Evolutionary conservation across 176 grass and related monocot species (phyloP), one percentile per base, ranked within the genome.

Genomic region (Aegilops sharonensis): DNA sequence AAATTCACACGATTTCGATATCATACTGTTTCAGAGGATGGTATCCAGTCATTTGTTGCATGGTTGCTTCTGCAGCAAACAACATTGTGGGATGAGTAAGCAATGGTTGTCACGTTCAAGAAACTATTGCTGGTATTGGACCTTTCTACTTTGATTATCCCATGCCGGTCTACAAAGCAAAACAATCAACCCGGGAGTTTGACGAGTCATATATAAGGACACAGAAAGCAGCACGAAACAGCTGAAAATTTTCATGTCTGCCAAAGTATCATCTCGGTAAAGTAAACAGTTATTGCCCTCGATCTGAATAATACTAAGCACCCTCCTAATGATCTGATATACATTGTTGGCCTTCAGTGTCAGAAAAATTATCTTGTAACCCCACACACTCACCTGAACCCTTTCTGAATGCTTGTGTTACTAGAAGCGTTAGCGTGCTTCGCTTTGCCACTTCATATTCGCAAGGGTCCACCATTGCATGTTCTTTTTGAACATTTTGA

Each of bases 11-110:
- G 29, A 61, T 35, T 68, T 65, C 20, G 34, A 37, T 39, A 3
- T 48, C 42, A 43, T 11, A 43, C 10, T 43, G 42, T 43, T 43
- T 43, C 10, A 43, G 10, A 43, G 42, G 42, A 92, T 84, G 92
- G 95, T 66, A 91, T 87, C 95, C 92, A 97, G 70, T 97, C 95
- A 83, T 97, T 97, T 64, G 88, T 97, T 17, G 95, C 92, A 56
- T 92, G 95, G 79, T 94, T 97, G 86, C 92, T 93, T 29, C 12
- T 92, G 45, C 85, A 89, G 24, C 70, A 59, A 30, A 68, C 81
- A 39, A 69, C 20, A 78, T 59, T 91, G 11, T 75, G 56, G 62
- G 73, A 77, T 88, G 84, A 81, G 61, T 74, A 74, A 7, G 84
- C 40, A 8, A 69, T 31, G 11, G 80, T 73, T 27, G 4, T 68